phyloP scores from a whole-genome alignment of 176 grass and related monocot genomes.

The Oryza meyeriana region DNA sequence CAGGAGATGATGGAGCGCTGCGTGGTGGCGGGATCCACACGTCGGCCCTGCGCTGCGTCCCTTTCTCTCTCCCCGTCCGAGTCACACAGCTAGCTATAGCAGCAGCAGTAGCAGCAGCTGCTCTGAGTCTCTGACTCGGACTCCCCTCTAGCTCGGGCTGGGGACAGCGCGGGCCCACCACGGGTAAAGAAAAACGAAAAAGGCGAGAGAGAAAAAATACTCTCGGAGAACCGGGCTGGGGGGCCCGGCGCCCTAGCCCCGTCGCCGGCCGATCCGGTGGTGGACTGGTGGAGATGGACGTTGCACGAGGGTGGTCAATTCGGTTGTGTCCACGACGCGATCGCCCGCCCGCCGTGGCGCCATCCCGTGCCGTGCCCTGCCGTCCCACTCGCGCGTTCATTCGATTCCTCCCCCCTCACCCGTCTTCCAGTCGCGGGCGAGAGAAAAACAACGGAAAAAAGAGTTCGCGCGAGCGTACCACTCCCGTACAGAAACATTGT shows the following conservation, averaged over 20 bases:
- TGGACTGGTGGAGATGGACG: neutral
- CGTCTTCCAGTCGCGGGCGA: neutral
- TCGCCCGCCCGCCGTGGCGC: neutral
- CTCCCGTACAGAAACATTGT: neutral
- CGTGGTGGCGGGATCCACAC: slow-evolving; percentile 34
- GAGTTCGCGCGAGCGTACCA: no score
- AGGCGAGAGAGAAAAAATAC: neutral
- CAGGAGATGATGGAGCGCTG: slow-evolving; percentile 35
- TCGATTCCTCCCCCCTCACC: neutral
- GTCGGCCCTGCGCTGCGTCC: slow-evolving; percentile 1
- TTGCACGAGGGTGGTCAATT: neutral
- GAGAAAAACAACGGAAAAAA: no score
- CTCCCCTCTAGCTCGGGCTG: neutral
- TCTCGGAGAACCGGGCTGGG: neutral
- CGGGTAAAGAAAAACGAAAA: slow-evolving; percentile 30
- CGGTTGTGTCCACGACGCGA: slow-evolving; percentile 28
- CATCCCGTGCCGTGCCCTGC: neutral
- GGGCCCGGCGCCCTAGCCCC: no score
- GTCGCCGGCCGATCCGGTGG: neutral
- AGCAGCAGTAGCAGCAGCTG: neutral
- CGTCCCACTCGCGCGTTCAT: neutral
- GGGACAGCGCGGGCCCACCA: slow-evolving; percentile 24
- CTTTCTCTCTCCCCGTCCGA: neutral
- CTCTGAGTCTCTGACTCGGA: slow-evolving; percentile 26
- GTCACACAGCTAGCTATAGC: slow-evolving; percentile 14